Conservation (phyloP, 495 filamentous ascomycete species). For the Cenococcum geophilum region DNA sequence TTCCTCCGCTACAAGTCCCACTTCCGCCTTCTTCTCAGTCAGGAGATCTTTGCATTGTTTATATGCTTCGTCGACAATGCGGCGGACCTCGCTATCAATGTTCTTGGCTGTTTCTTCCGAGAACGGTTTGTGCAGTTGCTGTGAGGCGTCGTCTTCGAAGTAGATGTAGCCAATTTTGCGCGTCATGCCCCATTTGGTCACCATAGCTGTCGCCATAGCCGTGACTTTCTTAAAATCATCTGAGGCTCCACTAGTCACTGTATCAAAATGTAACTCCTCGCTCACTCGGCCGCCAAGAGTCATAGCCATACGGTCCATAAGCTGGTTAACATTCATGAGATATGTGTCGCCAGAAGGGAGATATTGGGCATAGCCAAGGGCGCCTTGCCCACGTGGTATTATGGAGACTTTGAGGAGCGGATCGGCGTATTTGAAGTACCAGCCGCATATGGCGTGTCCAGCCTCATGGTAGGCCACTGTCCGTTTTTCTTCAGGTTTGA, state of each 20-base stretch:
- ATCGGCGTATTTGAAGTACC: conserved; percentile 95
- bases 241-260: conserved; percentile 85
- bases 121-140: conserved; percentile 87
- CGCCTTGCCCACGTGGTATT: conserved; percentile 90
- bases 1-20: conserved; percentile 89
- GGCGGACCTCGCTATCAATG: conserved; percentile 84
- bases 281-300: conserved; percentile 89
- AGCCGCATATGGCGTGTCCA: conserved; percentile 96
- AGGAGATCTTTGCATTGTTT: conserved; percentile 80
- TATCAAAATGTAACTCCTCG: conserved; percentile 93
- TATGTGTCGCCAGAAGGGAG: conserved; percentile 86
- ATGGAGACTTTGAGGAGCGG: conserved; percentile 97
- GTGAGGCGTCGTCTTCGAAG: conserved; percentile 68
- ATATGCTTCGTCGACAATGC: conserved; percentile 87
- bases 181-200: conserved; percentile 97
- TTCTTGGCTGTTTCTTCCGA: conserved; percentile 85
- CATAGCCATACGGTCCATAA: conserved; percentile 99
- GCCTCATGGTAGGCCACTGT: conserved; percentile 98
- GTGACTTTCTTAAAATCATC: conserved; percentile 99
- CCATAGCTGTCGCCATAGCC: conserved; percentile 89
- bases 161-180: conserved; percentile 84
- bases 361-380: conserved; percentile 93
- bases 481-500: conserved; percentile 86
- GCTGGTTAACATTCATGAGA: conserved; percentile 87
- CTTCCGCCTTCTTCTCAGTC: conserved; percentile 74